These are phyloP conservation scores for Exophiala alcalophila DNA, from an alignment of 2,329 filamentous ascomycete species.

Conservation along the genomic window DNA sequence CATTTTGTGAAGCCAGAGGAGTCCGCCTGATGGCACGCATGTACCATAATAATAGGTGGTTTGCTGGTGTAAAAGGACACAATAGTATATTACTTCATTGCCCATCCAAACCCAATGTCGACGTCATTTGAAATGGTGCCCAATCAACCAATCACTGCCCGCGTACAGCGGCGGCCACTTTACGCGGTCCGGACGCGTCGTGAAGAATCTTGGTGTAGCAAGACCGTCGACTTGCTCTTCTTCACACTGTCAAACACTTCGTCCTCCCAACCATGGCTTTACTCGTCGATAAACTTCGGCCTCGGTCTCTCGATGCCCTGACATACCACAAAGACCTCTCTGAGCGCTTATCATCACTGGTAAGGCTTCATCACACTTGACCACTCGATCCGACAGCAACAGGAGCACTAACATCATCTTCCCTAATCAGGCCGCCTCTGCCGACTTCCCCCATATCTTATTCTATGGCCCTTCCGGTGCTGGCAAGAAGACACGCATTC, in stretches of 20 bases:
- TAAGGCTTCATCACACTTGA: conserved; percentile 45
- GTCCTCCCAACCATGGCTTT: conserved; percentile 52
- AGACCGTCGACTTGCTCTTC: background rate
- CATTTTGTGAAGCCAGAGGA: too few species aligned
- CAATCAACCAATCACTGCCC: too few species aligned
- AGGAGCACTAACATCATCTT: conserved; percentile 9
- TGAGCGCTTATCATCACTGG: conserved; percentile 77
- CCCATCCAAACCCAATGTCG: too few species aligned
- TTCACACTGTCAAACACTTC: background rate
- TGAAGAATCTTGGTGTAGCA: background rate
- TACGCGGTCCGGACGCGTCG: conserved; percentile 12
- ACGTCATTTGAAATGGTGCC: conserved; percentile 6
- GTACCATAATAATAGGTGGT: too few species aligned
- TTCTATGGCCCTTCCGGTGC: conserved; percentile 96
- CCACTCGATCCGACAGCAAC: conserved; percentile 9
- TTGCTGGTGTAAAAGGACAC: too few species aligned
- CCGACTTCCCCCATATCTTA: conserved; percentile 95
- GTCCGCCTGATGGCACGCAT: too few species aligned
- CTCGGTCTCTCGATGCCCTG: conserved; percentile 54
- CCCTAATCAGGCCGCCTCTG: conserved; percentile 75
- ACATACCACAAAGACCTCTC: conserved; percentile 90
- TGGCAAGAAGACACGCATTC: conserved; percentile 95
- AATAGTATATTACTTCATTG: too few species aligned
- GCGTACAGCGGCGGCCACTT: too few species aligned
- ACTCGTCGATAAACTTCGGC: conserved; percentile 62